Conservation (phyloP, 495 filamentous ascomycete species). For the Neurospora sp. region DNA sequence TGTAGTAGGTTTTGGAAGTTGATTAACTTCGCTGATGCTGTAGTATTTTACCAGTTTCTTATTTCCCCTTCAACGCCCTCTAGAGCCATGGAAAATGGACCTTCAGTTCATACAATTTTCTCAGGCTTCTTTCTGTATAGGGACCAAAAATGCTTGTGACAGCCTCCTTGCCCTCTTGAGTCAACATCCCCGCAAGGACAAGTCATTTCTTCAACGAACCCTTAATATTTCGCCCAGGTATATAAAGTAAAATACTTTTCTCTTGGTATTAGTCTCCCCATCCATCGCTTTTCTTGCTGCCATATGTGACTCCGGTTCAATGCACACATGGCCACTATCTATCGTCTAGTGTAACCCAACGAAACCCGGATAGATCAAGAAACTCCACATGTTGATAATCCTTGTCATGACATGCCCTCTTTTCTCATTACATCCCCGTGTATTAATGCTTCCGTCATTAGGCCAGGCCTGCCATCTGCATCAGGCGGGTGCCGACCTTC, state of each 20-base stretch:
- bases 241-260: neutral
- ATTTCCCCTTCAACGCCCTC: neutral
- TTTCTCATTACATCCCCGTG: neutral
- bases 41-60: neutral
- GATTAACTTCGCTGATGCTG: too few relatives aligned
- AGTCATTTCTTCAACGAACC: neutral
- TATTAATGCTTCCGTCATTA: neutral
- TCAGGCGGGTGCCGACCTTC: slow-evolving; percentile 31
- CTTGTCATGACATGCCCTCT: neutral
- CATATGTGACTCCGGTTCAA: neutral
- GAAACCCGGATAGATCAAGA: neutral
- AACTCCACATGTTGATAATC: neutral
- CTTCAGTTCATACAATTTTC: neutral
- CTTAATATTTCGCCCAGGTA: neutral
- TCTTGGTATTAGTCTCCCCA: neutral
- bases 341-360: neutral
- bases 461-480: slow-evolving; percentile 33
- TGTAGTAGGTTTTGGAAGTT: neutral
- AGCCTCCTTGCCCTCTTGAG: neutral
- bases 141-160: neutral
- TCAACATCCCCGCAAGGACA: neutral
- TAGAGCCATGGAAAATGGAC: neutral
- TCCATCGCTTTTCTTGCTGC: neutral
- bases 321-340: neutral
- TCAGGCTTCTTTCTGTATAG: neutral